phyloP scores from a whole-genome alignment of 2,329 filamentous ascomycete genomes.

The Colletotrichum viniferum region DNA sequence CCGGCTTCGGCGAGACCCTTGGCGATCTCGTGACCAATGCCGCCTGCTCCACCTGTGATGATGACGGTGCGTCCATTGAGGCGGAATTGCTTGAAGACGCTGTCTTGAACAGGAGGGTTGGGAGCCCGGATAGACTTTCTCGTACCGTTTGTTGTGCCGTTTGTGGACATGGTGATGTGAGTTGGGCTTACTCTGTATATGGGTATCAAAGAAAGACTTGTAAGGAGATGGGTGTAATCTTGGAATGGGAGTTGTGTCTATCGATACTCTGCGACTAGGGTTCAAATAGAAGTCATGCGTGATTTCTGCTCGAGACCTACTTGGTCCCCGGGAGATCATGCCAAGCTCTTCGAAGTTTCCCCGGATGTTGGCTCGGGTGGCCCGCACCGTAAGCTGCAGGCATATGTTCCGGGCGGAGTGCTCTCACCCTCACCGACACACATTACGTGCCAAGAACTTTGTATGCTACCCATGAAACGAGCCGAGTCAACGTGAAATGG shows the following conservation, averaged over 20 bases:
- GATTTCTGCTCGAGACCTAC: background rate
- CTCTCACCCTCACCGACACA: background rate
- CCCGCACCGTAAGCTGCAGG: background rate
- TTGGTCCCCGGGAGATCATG: background rate
- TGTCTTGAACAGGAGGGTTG: background rate
- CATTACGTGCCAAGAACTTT: background rate
- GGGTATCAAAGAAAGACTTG: background rate
- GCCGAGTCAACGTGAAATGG: background rate
- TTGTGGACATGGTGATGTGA: background rate
- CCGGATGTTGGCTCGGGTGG: background rate
- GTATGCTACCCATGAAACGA: too few relatives aligned
- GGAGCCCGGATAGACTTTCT: slow-evolving; percentile 8
- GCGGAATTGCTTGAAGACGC: slow-evolving; percentile 15
- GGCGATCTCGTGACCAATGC: slow-evolving; percentile 8
- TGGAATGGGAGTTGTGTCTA: background rate
- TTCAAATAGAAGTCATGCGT: background rate
- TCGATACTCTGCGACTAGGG: background rate
- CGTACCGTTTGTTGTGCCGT: background rate
- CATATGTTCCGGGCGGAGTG: background rate
- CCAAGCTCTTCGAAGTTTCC: background rate
- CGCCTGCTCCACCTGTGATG: slow-evolving; percentile 1
- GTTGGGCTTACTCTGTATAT: background rate
- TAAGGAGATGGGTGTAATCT: background rate
- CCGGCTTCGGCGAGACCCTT: slow-evolving; percentile 7
- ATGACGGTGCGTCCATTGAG: slow-evolving; percentile 15